Evolutionary conservation across 106 monocot species (phyloP).

Genomic region (Posidonia australis): DNA sequence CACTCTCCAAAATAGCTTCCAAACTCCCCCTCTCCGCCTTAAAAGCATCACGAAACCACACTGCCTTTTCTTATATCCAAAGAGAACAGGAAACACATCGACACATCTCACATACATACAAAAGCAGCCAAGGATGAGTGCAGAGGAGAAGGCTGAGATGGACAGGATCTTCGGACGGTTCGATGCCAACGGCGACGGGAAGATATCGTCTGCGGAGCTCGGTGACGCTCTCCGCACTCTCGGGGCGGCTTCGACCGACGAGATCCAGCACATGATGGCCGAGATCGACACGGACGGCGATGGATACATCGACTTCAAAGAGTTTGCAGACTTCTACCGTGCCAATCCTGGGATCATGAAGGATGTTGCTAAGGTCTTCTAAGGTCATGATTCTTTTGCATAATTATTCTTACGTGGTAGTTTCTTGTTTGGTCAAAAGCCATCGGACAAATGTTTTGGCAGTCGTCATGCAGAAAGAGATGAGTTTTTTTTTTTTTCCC

Average conservation of each 20-base stretch:
- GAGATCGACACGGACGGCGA: constrained; percentile 76
- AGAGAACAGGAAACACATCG: too few species aligned
- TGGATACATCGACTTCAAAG: constrained; percentile 44
- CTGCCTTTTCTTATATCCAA: too few species aligned
- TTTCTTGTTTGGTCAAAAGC: too few species aligned
- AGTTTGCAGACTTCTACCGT: constrained; percentile 42
- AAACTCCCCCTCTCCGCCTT: too few species aligned
- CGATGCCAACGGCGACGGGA: constrained; percentile 67
- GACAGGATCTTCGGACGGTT: constrained; percentile 74
- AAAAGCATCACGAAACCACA: too few species aligned
- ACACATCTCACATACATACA: too few species aligned
- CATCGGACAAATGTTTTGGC: too few species aligned
- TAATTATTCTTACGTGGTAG: too few species aligned
- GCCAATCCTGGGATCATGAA: constrained; percentile 66
- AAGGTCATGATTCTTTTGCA: too few species aligned
- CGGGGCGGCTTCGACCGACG: constrained; percentile 43
- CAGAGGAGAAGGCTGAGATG: constrained; percentile 23
- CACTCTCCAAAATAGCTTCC: too few species aligned
- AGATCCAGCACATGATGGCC: constrained; percentile 48
- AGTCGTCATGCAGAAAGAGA: too few species aligned
- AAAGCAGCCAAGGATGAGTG: constrained; percentile 2
- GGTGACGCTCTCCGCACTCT: constrained; percentile 46
- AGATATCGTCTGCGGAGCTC: constrained; percentile 67
- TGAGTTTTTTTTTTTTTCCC: too few species aligned
- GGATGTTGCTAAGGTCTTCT: constrained; percentile 73